phyloP scores from a whole-genome alignment of 495 filamentous ascomycete genomes.

The Neurospora sp. region DNA sequence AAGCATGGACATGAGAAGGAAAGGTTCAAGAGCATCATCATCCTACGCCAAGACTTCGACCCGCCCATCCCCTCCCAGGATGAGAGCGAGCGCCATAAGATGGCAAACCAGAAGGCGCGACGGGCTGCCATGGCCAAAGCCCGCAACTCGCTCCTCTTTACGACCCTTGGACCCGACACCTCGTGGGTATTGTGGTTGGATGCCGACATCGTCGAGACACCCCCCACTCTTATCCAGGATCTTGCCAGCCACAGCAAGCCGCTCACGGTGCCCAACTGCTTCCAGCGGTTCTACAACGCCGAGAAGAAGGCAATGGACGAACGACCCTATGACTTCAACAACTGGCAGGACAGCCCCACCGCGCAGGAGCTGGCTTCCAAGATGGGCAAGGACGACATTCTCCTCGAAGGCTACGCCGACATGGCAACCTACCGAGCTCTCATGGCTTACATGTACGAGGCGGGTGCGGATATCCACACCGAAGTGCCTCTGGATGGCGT shows the following conservation, averaged over 20 bases:
- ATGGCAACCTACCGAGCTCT: constrained; percentile 83
- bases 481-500: constrained; percentile 81
- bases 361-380: constrained; percentile 62
- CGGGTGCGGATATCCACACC: constrained; percentile 42
- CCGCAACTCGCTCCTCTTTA: constrained; percentile 89
- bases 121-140: constrained; percentile 87
- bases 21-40: constrained; percentile 84
- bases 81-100: constrained; percentile 82
- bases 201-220: constrained; percentile 84
- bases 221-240: constrained; percentile 79
- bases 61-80: constrained; percentile 68
- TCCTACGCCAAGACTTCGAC: constrained; percentile 92
- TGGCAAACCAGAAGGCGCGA: constrained; percentile 75
- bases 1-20: constrained; percentile 59
- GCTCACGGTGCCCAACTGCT: constrained; percentile 91
- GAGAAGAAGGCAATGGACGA: constrained; percentile 58
- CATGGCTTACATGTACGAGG: constrained; percentile 77
- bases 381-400: constrained; percentile 82
- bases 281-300: constrained; percentile 72
- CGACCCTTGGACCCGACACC: constrained; percentile 87
- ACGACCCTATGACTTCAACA: constrained; percentile 93
- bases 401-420: constrained; percentile 86
- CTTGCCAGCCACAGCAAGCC: constrained; percentile 77
- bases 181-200: constrained; percentile 98
- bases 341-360: constrained; percentile 77